Conservation (phyloP, 352 stramenopile genomes). For the Phytophthora constricta region DNA sequence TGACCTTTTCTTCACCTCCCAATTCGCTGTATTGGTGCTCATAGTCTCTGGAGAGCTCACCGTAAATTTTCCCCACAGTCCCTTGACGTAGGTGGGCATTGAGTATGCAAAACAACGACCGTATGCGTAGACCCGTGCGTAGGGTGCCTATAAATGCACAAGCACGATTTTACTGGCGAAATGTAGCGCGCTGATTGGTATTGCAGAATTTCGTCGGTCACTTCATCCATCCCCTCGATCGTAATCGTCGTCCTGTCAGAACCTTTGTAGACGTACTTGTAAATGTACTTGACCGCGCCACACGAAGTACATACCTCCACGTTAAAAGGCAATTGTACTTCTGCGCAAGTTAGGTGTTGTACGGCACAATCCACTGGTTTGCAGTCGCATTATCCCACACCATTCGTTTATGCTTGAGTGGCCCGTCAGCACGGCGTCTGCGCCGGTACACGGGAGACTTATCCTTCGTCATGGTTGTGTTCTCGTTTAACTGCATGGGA, state of each 20-base stretch:
- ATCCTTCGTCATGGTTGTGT: too few relatives aligned
- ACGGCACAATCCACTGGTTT: constrained; percentile 62
- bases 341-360: constrained; percentile 58
- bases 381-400: constrained; percentile 22
- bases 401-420: background rate
- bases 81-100: too few relatives aligned
- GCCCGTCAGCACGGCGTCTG: background rate
- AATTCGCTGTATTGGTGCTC: too few relatives aligned
- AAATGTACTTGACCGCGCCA: constrained; percentile 59
- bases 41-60: too few relatives aligned
- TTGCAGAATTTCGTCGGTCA: constrained; percentile 31
- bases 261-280: constrained; percentile 73
- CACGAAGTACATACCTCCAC: constrained; percentile 54
- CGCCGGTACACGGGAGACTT: constrained; percentile 24
- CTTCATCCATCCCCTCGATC: background rate
- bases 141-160: constrained; percentile 11
- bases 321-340: constrained; percentile 69
- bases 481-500: too few relatives aligned
- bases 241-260: constrained; percentile 37
- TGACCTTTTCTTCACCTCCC: too few relatives aligned
- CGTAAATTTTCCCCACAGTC: too few relatives aligned
- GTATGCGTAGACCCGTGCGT: background rate
- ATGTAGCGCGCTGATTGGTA: constrained; percentile 43
- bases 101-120: background rate
- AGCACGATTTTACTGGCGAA: constrained; percentile 36